A percentile compares a stretch with the other conserved stretches of the same genome.
Conservation (phyloP, 805 yeast species). For the Tetrapisispora taiwanensis region DNA sequence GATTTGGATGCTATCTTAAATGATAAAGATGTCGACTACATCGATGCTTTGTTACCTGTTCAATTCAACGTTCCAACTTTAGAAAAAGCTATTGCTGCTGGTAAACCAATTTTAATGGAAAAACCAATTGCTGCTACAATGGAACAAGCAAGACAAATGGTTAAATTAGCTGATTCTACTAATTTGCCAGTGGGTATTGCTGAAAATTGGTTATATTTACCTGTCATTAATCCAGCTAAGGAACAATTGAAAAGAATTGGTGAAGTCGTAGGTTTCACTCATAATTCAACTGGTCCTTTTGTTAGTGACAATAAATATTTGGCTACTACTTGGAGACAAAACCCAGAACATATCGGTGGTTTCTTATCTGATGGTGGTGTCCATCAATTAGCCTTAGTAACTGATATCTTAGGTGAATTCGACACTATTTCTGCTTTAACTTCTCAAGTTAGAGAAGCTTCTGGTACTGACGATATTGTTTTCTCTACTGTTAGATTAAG, state of each 20-base stretch:
- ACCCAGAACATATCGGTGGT: slow-evolving; percentile 91
- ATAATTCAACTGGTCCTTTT: slow-evolving; percentile 67
- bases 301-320: slow-evolving; percentile 49
- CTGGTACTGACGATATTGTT: slow-evolving; percentile 76
- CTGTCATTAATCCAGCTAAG: slow-evolving; percentile 45
- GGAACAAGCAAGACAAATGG: slow-evolving; percentile 72
- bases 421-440: slow-evolving; percentile 66
- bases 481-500: slow-evolving; percentile 57
- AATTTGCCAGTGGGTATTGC: slow-evolving; percentile 64
- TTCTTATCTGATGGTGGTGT: slow-evolving; percentile 93
- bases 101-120: slow-evolving; percentile 74
- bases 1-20: slow-evolving; percentile 52
- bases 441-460: slow-evolving; percentile 60
- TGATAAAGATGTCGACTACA: slow-evolving; percentile 59
- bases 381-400: slow-evolving; percentile 81
- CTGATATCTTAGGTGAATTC: slow-evolving; percentile 70
- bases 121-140: slow-evolving; percentile 88
- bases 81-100: slow-evolving; percentile 55
- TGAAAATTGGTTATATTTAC: slow-evolving; percentile 78
- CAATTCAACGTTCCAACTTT: slow-evolving; percentile 65
- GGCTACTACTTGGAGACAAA: slow-evolving; percentile 74
- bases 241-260: slow-evolving; percentile 65
- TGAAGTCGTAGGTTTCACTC: slow-evolving; percentile 54
- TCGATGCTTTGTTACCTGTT: slow-evolving; percentile 86
- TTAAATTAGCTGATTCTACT: slow-evolving; percentile 49